Conservation (phyloP, 1,139 yeast species). For the Casaregolazyma suthepensis region DNA sequence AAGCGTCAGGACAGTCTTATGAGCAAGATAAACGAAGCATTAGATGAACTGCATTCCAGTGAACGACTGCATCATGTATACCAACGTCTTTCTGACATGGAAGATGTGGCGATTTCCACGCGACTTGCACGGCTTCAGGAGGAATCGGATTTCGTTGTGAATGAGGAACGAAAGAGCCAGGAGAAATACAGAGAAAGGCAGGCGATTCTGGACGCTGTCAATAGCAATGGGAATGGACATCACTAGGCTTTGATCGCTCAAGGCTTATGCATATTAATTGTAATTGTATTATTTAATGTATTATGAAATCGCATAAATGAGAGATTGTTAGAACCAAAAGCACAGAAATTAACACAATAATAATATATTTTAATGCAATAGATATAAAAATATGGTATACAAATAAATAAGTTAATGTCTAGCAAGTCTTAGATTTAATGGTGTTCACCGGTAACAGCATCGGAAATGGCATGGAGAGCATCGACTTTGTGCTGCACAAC, state of each 20-base stretch:
- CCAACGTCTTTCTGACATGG: slow-evolving; percentile 29
- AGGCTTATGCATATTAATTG: slow-evolving; percentile 4
- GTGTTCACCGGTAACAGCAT: no score
- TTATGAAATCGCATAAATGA: neutral
- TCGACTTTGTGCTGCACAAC: no score
- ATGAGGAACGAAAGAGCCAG: slow-evolving; percentile 37
- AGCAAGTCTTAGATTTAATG: no score
- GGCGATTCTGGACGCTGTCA: neutral
- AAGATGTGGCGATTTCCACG: slow-evolving; percentile 30
- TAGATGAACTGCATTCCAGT: slow-evolving; percentile 27
- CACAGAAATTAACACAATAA: no score
- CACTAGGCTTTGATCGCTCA: neutral
- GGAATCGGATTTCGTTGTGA: slow-evolving; percentile 37
- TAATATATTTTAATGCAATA: no score
- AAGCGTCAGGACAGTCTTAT: slow-evolving; percentile 31
- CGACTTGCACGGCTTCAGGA: slow-evolving; percentile 36
- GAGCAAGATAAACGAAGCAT: slow-evolving; percentile 27
- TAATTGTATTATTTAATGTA: neutral
- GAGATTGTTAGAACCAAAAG: no score
- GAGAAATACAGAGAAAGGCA: slow-evolving; percentile 28
- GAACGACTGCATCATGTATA: slow-evolving; percentile 27
- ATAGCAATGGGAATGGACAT: neutral
- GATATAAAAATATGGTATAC: neutral
- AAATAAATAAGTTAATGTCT: no score
- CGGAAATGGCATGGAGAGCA: no score